Conservation (phyloP, 108 stramenopile species). For the Hondaea fermentalgiana region DNA sequence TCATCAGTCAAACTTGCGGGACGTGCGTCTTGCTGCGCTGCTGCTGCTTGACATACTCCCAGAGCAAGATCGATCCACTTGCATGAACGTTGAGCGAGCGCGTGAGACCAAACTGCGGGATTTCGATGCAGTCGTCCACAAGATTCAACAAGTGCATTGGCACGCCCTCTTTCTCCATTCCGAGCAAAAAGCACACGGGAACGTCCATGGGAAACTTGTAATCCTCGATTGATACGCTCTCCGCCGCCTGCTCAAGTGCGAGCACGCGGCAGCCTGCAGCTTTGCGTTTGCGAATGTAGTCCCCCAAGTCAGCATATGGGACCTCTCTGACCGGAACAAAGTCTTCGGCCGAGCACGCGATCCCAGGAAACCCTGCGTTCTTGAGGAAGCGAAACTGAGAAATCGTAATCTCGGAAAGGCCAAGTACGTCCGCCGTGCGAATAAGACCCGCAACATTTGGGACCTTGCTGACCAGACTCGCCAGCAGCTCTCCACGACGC, state of each 20-base stretch:
- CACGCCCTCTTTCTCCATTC: conserved; percentile 86
- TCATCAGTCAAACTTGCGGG: no score
- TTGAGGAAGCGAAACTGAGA: neutral
- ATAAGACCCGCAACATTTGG: neutral
- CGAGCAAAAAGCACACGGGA: conserved; percentile 68
- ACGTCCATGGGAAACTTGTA: conserved; percentile 53
- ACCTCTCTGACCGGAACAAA: neutral
- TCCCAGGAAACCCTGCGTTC: neutral
- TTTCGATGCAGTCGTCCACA: conserved; percentile 85
- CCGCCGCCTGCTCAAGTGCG: conserved; percentile 70
- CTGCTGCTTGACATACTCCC: conserved; percentile 76
- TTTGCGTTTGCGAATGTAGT: conserved; percentile 45
- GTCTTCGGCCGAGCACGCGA: neutral
- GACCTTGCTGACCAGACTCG: neutral
- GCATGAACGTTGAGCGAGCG: conserved; percentile 92
- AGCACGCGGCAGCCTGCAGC: conserved; percentile 66
- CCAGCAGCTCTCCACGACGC: neutral
- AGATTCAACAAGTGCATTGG: conserved; percentile 73
- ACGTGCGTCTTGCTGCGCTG: neutral
- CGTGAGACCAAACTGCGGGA: conserved; percentile 89
- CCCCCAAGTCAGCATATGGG: neutral
- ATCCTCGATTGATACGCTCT: conserved; percentile 58
- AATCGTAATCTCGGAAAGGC: neutral
- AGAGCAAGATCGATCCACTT: conserved; percentile 72
- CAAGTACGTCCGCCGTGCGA: neutral